phyloP scores from a whole-genome alignment of 495 filamentous ascomycete species.

The Penicillium robsamsonii region DNA sequence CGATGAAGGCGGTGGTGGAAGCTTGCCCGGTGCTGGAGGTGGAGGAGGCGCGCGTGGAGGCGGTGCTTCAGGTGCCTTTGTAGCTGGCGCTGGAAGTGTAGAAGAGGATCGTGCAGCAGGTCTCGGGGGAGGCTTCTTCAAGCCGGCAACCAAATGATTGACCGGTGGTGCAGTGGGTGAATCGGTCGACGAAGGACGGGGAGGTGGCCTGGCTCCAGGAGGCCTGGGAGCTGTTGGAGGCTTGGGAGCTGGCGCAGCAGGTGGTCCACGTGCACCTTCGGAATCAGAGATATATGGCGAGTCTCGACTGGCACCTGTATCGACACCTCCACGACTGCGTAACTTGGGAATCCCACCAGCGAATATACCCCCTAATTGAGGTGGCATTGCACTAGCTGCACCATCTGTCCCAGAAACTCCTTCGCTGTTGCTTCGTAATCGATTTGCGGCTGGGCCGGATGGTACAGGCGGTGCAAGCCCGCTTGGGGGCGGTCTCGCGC shows the following conservation, averaged over 20 bases:
- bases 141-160: constrained; percentile 57
- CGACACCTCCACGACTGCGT: constrained; percentile 81
- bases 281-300: constrained; percentile 79
- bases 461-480: constrained; percentile 78
- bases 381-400: constrained; percentile 48
- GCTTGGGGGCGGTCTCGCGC: constrained; percentile 56
- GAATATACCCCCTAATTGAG: constrained; percentile 86
- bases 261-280: constrained; percentile 52
- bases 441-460: constrained; percentile 48
- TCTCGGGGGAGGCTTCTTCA: constrained; percentile 56
- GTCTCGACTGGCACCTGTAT: constrained; percentile 79
- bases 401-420: constrained; percentile 46
- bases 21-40: constrained; percentile 53
- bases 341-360: constrained; percentile 95
- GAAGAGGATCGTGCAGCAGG: constrained; percentile 53
- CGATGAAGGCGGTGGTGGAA: constrained; percentile 49
- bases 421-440: constrained; percentile 83
- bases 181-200: constrained; percentile 54
- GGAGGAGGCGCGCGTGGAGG: constrained; percentile 67
- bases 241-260: constrained; percentile 52
- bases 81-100: constrained; percentile 45
- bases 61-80: constrained; percentile 49
- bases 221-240: constrained; percentile 62
- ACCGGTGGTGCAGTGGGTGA: constrained; percentile 50
- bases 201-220: constrained; percentile 53